Percentiles rank a stretch among this genome's conserved stretches.
Evolutionary conservation across 495 filamentous ascomycete genomes (phyloP).

Genomic region (Chaetomium cochliodes): DNA sequence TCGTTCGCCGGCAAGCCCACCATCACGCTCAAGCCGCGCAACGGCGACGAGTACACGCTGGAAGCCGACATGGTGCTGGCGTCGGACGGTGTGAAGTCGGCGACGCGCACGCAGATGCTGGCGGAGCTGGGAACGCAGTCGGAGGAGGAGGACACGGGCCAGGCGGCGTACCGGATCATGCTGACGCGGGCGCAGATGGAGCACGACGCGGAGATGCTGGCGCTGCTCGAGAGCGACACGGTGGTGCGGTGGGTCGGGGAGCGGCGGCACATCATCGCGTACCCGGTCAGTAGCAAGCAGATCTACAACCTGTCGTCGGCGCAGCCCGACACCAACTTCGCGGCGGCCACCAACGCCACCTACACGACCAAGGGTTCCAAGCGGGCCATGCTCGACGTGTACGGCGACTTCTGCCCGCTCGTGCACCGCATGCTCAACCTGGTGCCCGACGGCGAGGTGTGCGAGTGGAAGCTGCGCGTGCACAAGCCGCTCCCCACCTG

Average conservation of each 20-base stretch:
- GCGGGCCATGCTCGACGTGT: slow-evolving; percentile 63
- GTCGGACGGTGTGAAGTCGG: slow-evolving; percentile 71
- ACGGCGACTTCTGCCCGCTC: slow-evolving; percentile 67
- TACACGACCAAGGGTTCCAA: slow-evolving; percentile 76
- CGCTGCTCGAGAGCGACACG: slow-evolving; percentile 62
- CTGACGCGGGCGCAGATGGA: slow-evolving; percentile 65
- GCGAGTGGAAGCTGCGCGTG: slow-evolving; percentile 75
- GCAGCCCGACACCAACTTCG: slow-evolving; percentile 73
- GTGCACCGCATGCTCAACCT: slow-evolving; percentile 70
- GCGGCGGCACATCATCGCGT: slow-evolving; percentile 79
- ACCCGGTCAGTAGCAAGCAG: slow-evolving; percentile 68
- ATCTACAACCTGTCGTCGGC: slow-evolving; percentile 78
- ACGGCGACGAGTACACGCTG: slow-evolving; percentile 55
- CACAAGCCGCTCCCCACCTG: slow-evolving; percentile 69
- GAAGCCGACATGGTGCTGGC: slow-evolving; percentile 69
- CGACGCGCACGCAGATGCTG: slow-evolving; percentile 62
- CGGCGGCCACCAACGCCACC: slow-evolving; percentile 66
- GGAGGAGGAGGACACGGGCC: slow-evolving; percentile 66
- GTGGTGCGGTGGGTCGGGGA: slow-evolving; percentile 78
- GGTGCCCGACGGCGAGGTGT: slow-evolving; percentile 78
- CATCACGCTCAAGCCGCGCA: slow-evolving; percentile 58
- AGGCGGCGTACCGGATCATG: slow-evolving; percentile 86
- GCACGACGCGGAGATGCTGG: slow-evolving; percentile 64
- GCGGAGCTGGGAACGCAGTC: slow-evolving; percentile 52
- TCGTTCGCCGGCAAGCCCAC: slow-evolving; percentile 56